Base-by-base conservation (phyloP, 192 early-diverging fungal species). In the Backusella sp. region DNA sequence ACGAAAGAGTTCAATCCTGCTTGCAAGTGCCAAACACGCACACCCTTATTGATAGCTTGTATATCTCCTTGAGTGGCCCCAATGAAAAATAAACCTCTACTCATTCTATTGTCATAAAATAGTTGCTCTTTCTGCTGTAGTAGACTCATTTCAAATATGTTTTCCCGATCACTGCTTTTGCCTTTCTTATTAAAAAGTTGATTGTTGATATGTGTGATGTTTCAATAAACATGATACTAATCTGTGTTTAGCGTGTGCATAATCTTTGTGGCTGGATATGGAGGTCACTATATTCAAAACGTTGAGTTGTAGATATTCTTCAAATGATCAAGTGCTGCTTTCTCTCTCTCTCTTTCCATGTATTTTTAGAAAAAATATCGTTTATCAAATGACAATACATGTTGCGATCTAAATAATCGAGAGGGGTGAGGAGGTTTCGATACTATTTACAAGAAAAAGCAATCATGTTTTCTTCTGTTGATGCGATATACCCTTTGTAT, bases 101-200 rank as follows among this genome's bases (percentile, higher is more conserved):
- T 32, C 2, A 32, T 32, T 32, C 88, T 85, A 14, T 81, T 72
- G 76, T 88, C 89, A 32, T 88, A 86, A 66, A 84, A 86, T 17
- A 14, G 94, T 42, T 39, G 94, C 84, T 52, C 84, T 86, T 34
- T 93, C 90, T 9, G 83, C 67, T 66, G 93, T 91, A 36, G 82
- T 86, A 9, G 83, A 76, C 11, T 90, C 91, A 1, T 86, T 73
- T 37, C 93, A 77, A 28, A 94, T 94, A 94, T 94, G 93, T 73
- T 92, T 83, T 32, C 2, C 30, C 1, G 94, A 92, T 91, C 91
- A 94, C 77, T 91, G 86, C 19, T 91, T 87, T 41, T 90, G 80
- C n/a, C 80, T 86, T 17, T 75, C 49, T 2, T 91, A 23, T 91
- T 84, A 34, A 94, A 90, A 77, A 83, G n/a, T n/a, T 92, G 0